Evolutionary conservation across 2,329 filamentous ascomycete genomes (phyloP), one percentile per base, ranked within the genome.

Genomic region (Ceratocystis alfenasii): DNA sequence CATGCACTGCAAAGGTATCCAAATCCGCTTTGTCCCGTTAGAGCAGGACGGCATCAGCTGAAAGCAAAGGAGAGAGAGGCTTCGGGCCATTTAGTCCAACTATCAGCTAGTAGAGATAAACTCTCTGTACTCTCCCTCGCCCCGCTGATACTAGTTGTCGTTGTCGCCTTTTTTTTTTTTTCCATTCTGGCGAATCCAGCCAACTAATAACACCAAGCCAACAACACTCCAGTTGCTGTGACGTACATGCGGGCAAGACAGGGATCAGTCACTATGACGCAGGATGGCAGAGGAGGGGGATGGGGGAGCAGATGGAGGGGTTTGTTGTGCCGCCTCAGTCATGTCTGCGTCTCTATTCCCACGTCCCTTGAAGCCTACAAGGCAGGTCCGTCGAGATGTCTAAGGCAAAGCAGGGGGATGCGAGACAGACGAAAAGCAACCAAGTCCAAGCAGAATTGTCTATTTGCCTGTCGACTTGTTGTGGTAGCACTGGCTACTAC

Each of bases 401-500:
- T 25, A 59, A 59, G 55, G 55, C 55, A 59, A n/a, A 30, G 12
- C 10, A 30, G 33, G 55, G 17, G 17, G 30, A 36, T 25, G 20
- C 12, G 12, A 25, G 12, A 22, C 46, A 25, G 20, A 22, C 10
- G 20, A 20, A 15, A 30, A 25, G 8, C 17, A 5, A 25, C n/a
- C 12, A 36, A 12, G 55, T 36, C 55, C 36, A 41, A 41, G 36
- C 36, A 41, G 36, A 41, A 41, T 41, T 41, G 36, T 41, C 36
- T 41, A 41, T 41, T 41, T 12, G 3, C 3, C 12, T 41, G 36
- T 5, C 36, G 33, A 36, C 33, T 3, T 25, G 48, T 25, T 53
- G 20, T 53, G 48, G 48, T 53, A 53, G 28, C 55, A 59, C 55
- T 36, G 55, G 12, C 55, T 59, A 15, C 25, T 59, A 33, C 55